These are phyloP conservation scores for Zalaria sp. DNA, from an alignment of 2,329 filamentous ascomycete species.

Conservation along the genomic window DNA sequence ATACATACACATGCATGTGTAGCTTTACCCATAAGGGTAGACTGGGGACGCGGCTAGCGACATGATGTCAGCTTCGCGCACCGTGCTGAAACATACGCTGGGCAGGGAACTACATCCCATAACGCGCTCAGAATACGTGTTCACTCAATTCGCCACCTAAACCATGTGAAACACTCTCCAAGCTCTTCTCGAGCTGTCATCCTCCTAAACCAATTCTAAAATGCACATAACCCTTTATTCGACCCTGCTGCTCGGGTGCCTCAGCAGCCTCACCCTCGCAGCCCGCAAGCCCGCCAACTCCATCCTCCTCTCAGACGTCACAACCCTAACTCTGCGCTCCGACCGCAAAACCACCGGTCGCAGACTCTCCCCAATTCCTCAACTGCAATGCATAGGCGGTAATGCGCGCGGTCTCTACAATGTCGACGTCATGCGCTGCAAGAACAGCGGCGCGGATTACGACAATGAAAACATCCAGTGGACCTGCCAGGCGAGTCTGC, in stretches of 20 bases:
- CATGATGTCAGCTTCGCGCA: neutral
- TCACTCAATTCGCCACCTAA: conserved; percentile 6
- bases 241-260: conserved; percentile 1
- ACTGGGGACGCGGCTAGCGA: neutral
- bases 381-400: conserved; percentile 59
- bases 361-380: conserved; percentile 59
- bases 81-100: conserved; percentile 4
- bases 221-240: neutral
- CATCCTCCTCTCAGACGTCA: conserved; percentile 52
- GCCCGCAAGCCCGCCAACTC: conserved; percentile 26
- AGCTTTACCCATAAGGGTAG: neutral
- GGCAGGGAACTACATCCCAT: conserved; percentile 4
- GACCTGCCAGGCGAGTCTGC: conserved; percentile 61
- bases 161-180: neutral
- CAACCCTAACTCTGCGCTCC: conserved; percentile 62
- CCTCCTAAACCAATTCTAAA: neutral
- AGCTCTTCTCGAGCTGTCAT: neutral
- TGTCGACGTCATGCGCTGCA: conserved; percentile 77
- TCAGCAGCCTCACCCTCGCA: conserved; percentile 12
- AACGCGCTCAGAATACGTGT: neutral
- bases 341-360: conserved; percentile 58
- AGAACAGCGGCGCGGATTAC: conserved; percentile 72
- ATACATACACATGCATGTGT: neutral
- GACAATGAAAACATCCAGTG: conserved; percentile 72
- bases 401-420: conserved; percentile 48